These are phyloP conservation scores for Avena sativa DNA, from an alignment of 176 grass and related monocot genomes.

Conservation along the genomic window DNA sequence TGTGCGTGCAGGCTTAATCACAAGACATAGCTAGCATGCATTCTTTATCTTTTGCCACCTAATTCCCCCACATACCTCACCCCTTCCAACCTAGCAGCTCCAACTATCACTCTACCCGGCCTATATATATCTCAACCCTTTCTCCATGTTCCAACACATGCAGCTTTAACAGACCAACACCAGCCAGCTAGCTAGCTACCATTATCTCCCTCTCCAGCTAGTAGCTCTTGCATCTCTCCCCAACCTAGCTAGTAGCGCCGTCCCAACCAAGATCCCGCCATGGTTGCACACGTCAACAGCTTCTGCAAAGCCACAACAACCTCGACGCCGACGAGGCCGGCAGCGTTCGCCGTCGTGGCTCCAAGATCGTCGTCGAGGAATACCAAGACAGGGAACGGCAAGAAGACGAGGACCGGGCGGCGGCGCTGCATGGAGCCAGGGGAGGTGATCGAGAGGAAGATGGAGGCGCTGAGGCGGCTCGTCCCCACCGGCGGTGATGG, in stretches of 20 bases:
- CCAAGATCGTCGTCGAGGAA: constrained; percentile 5
- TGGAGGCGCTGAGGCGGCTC: constrained; percentile 50
- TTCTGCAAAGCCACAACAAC: not conserved
- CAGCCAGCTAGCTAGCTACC: not conserved
- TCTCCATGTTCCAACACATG: constrained; percentile 12
- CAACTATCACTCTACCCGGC: constrained; percentile 12
- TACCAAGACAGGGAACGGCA: not conserved
- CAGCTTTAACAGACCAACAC: not conserved
- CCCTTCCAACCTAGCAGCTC: constrained; percentile 51
- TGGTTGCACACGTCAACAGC: constrained; percentile 43
- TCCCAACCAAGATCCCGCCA: not conserved
- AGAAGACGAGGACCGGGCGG: constrained; percentile 1
- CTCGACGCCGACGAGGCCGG: not conserved
- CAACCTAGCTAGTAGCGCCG: not conserved
- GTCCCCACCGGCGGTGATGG: constrained; percentile 16
- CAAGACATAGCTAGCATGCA: not conserved
- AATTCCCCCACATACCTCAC: constrained; percentile 32
- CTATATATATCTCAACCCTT: constrained; percentile 25
- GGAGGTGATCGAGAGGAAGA: constrained; percentile 48
- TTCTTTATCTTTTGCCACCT: constrained; percentile 37
- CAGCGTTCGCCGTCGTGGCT: not conserved
- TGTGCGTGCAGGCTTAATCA: constrained; percentile 12
- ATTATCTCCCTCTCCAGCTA: not conserved
- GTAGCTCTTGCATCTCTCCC: not conserved
- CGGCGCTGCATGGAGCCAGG: not conserved